These are phyloP conservation scores for Nelumbo lutea DNA, from an alignment of 164 flowering plant species.

Conservation along the genomic window DNA sequence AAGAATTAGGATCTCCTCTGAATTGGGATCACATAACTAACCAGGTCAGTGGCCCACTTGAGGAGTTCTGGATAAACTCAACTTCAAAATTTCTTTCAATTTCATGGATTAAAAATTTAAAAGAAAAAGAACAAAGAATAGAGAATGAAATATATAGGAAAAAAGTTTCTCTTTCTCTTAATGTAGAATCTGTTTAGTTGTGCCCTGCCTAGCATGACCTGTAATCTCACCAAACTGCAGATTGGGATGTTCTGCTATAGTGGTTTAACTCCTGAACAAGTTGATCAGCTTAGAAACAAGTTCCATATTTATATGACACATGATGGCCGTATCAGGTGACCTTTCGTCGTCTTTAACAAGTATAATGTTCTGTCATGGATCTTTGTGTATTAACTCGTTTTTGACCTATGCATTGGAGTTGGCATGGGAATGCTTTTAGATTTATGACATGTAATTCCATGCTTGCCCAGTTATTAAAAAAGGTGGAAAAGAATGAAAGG, in stretches of 20 bases:
- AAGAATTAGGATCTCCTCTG: constrained; percentile 22
- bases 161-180: not conserved
- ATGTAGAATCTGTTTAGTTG: not conserved
- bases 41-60: constrained; percentile 20
- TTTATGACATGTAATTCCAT: too few species aligned
- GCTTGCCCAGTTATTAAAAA: too few species aligned
- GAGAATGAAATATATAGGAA: too few species aligned
- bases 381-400: too few species aligned
- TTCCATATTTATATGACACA: constrained; percentile 29
- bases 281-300: constrained; percentile 20
- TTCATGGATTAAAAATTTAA: too few species aligned
- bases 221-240: constrained; percentile 8
- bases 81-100: not conserved
- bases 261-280: constrained; percentile 25
- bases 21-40: constrained; percentile 34
- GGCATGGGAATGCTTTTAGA: too few species aligned
- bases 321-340: constrained; percentile 35
- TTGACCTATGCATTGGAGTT: too few species aligned
- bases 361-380: too few species aligned
- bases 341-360: not conserved
- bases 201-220: not conserved
- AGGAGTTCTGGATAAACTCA: too few species aligned
- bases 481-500: too few species aligned
- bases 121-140: too few species aligned
- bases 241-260: constrained; percentile 36